Conservation (phyloP, 148 eudicot species). For the Tetragonia tetragonoides region DNA sequence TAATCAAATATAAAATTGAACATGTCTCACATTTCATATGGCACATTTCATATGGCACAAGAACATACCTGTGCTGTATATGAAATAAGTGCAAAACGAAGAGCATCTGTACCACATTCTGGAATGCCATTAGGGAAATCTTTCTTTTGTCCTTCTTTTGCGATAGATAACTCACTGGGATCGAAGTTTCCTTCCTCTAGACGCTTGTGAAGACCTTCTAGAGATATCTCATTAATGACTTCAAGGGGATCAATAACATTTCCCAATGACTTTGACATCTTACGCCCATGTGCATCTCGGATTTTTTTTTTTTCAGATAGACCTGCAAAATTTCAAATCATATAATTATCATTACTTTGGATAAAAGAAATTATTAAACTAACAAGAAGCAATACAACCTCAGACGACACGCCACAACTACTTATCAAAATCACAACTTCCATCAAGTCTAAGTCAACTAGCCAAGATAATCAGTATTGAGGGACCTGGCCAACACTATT, state of each 20-base stretch:
- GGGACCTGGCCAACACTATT: neutral
- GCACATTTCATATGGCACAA: slow-evolving; percentile 7
- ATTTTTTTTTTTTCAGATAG: slow-evolving; percentile 89
- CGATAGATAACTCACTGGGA: slow-evolving; percentile 56
- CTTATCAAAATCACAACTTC: too few species aligned
- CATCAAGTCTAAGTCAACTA: neutral
- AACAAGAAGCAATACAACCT: too few species aligned
- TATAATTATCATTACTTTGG: neutral
- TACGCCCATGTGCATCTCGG: slow-evolving; percentile 95
- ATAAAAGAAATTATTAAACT: too few species aligned
- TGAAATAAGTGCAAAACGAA: slow-evolving; percentile 86
- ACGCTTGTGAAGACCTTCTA: slow-evolving; percentile 85
- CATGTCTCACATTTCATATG: neutral
- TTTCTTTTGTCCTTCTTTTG: slow-evolving; percentile 81
- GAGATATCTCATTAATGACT: slow-evolving; percentile 73
- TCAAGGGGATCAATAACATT: slow-evolving; percentile 94
- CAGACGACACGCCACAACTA: too few species aligned
- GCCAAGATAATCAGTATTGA: neutral
- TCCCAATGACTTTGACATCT: slow-evolving; percentile 96
- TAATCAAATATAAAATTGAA: neutral
- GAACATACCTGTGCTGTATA: slow-evolving; percentile 89
- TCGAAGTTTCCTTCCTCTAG: slow-evolving; percentile 86
- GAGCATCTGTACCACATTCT: slow-evolving; percentile 98
- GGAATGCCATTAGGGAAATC: slow-evolving; percentile 90
- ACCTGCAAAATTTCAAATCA: slow-evolving; percentile 41